Base-by-base conservation (phyloP, 1,284 basidiomycete species). In the Tremellales sp. region DNA sequence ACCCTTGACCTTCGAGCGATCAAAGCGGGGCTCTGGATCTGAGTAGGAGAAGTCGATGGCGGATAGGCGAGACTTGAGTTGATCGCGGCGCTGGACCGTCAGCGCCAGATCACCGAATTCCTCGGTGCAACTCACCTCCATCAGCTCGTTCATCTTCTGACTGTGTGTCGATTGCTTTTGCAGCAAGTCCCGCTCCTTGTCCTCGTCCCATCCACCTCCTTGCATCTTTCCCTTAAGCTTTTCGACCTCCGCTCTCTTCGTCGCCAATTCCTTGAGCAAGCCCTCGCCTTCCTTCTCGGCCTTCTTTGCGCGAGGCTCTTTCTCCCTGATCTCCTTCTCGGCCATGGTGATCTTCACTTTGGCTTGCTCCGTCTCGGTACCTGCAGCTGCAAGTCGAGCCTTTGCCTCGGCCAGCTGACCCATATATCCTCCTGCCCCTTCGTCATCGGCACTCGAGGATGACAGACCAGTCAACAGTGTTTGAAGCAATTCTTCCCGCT, bases 401-500 rank as follows among this genome's bases (percentile, higher is more conserved):
- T 84, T 84, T 0, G 92, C 89, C n/a, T 89, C 85, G 2, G 92
- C 89, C 23, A 99, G 81, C 68, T 97, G 92, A 24, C 93, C 96
- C 82, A 97, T 86, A 73, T 97, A 99, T 0, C 93, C 93, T 10
- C 93, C 92, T 8, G 90, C 86, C 4, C 60, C 62, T 29, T 72
- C 70, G 3, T 83, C 81, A 35, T 76, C 76, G 10, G 65, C 67
- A 40, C 70, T 69, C 6, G 83, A 83, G 1, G 81, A 79, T 0
- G 87, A 86, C 17, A 98, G 82, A 42, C 96, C 96, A 0, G 94
- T 98, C 37, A 94, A 80, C 10, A 98, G 82, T 0, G 89, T 92
- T 71, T 97, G 94, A 0, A 98, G 80, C n/a, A 99, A 84, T 65
- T 93, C 90, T 70, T 98, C 94, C 15, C 86, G 82, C 33, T 83